A percentile compares a stretch with the other conserved stretches of the same genome.
Evolutionary conservation across 2,329 filamentous ascomycete genomes (phyloP).

Genomic region (Aspergillus latus): DNA sequence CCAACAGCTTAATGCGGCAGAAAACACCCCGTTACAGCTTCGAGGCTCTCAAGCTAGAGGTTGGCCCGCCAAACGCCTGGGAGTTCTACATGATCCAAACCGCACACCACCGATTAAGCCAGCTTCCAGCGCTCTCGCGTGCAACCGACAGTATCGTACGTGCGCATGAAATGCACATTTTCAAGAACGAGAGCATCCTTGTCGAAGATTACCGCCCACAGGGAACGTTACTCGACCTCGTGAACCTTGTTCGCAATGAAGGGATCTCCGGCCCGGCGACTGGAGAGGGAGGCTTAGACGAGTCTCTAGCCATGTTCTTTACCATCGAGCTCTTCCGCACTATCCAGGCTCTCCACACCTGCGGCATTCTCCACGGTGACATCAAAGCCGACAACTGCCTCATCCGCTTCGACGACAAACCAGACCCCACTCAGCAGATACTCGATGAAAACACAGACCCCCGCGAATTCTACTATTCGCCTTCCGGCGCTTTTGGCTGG

Average conservation of each 20-base stretch:
- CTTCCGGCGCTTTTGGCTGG: slow-evolving; percentile 78
- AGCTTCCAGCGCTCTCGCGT: slow-evolving; percentile 58
- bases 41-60: slow-evolving; percentile 93
- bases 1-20: slow-evolving; percentile 20
- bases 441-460: slow-evolving; percentile 28
- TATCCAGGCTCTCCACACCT: slow-evolving; percentile 79
- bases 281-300: slow-evolving; percentile 72
- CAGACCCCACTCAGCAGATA: slow-evolving; percentile 19
- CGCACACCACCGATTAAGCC: slow-evolving; percentile 71
- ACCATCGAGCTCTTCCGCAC: slow-evolving; percentile 86
- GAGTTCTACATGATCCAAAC: slow-evolving; percentile 95
- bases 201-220: slow-evolving; percentile 84
- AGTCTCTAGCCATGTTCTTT: slow-evolving; percentile 92
- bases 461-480: slow-evolving; percentile 60
- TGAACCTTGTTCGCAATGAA: slow-evolving; percentile 80
- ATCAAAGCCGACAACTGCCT: slow-evolving; percentile 95
- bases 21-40: slow-evolving; percentile 54
- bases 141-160: slow-evolving; percentile 75
- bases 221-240: slow-evolving; percentile 89
- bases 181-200: slow-evolving; percentile 84
- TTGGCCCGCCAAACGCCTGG: slow-evolving; percentile 77
- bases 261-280: slow-evolving; percentile 48
- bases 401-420: slow-evolving; percentile 68
- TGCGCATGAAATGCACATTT: slow-evolving; percentile 89
- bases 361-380: slow-evolving; percentile 83